These are phyloP conservation scores for Lactarius akahatsu DNA, from an alignment of 768 basidiomycete genomes.

Conservation along the genomic window DNA sequence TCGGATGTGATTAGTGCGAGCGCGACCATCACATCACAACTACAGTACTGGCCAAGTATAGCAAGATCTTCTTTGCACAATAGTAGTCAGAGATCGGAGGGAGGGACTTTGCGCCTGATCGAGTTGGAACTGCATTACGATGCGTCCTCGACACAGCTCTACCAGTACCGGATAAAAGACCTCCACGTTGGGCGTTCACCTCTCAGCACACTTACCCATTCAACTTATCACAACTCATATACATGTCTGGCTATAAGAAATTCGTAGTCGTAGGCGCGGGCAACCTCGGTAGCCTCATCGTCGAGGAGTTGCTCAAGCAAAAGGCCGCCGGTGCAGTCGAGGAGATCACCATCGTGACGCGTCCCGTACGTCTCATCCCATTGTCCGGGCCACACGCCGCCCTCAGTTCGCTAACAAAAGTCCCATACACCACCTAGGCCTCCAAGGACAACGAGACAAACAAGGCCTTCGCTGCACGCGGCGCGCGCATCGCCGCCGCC, in stretches of 20 bases:
- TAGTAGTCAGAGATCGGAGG: background rate
- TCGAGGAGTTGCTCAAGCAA: constrained; percentile 29
- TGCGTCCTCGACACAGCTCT: background rate
- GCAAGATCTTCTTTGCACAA: background rate
- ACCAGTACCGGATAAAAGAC: background rate
- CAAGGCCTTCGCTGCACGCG: constrained; percentile 19
- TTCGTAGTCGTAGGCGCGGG: constrained; percentile 28
- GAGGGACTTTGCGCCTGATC: too few relatives aligned
- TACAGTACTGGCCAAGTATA: background rate
- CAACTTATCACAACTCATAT: background rate
- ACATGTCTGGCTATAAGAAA: constrained; percentile 24
- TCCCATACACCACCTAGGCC: background rate
- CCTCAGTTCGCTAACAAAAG: background rate
- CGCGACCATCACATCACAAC: background rate
- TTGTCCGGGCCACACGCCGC: too few relatives aligned
- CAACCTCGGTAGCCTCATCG: constrained; percentile 26
- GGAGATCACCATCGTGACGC: constrained; percentile 24
- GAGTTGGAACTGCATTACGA: background rate
- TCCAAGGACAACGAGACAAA: constrained; percentile 15
- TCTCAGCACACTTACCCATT: background rate
- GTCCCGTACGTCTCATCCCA: constrained; percentile 18
- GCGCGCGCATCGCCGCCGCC: constrained; percentile 20
- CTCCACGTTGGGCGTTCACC: background rate
- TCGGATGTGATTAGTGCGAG: background rate
- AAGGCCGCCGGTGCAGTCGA: constrained; percentile 23